Conservation (phyloP, 768 basidiomycete genomes). For the Termitomyces sp. region DNA sequence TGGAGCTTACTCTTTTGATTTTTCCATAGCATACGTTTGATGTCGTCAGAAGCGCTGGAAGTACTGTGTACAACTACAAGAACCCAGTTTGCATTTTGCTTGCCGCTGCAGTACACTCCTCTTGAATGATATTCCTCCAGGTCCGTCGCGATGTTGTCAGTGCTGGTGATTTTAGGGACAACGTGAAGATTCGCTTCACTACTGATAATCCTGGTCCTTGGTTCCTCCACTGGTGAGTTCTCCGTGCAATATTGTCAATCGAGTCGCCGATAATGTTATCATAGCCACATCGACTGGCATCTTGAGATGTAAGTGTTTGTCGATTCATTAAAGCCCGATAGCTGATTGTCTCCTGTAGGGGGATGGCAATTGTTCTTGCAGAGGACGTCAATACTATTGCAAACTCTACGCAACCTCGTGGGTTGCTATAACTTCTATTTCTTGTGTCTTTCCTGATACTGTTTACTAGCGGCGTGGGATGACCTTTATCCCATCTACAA, state of each 20-base stretch:
- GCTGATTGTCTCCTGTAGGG: constrained; percentile 2
- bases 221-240: not conserved
- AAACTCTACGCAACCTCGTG: not conserved
- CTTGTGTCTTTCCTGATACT: not conserved
- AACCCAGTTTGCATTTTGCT: not conserved
- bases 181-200: not conserved
- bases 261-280: not conserved
- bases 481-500: not conserved
- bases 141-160: not conserved
- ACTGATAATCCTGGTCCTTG: constrained; percentile 2
- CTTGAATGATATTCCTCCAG: not conserved
- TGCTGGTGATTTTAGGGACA: not conserved
- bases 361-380: constrained; percentile 30
- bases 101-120: not conserved
- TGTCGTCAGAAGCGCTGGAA: not conserved
- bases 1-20: not conserved
- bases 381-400: constrained; percentile 18
- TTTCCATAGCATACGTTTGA: not conserved
- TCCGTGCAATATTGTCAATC: not conserved
- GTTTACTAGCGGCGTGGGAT: not conserved
- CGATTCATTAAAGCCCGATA: not conserved
- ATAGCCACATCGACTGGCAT: no score
- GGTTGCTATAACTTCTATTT: not conserved
- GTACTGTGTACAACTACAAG: not conserved
- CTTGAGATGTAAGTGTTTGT: no score